Evolutionary conservation across 2,329 filamentous ascomycete genomes (phyloP), one percentile per base, ranked within the genome.

Genomic region (Xylariaceae sp.): DNA sequence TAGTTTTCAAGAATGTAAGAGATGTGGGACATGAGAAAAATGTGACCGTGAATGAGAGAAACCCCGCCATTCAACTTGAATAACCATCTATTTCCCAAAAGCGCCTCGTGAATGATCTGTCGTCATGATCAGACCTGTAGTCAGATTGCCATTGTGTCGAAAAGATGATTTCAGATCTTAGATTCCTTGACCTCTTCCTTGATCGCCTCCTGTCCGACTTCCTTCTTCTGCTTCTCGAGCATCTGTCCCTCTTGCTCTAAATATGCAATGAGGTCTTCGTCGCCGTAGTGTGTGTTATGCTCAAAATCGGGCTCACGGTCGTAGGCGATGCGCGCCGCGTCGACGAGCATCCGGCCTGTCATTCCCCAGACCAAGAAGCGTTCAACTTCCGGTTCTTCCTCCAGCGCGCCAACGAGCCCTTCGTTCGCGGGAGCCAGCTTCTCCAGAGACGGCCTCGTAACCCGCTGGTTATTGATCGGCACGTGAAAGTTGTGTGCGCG

Each of bases 291-390:
- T 3, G 61, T 56, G 44, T 80, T 80, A 53, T 80, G 76, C 70
- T 94, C 88, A 64, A 95, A 95, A 62, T 89, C 85, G 4, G 92
- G 92, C 62, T 88, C 81, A 67, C 86, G 78, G 2, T 70, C 85
- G 64, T 93, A 97, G 17, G 91, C 92, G 16, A 95, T 76, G 51
- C 88, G 75, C 25, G 92, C 91, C 4, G 86, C 85, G 67, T 97
- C 92, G 5, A 96, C 88, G 44, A 96, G 65, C 44, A 97, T 92
- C 42, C 89, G 75, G 3, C 89, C 92, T 42, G 92, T 97, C 88
- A 97, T 92, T 14, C 92, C 92, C 79, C 91, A 96, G 4, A 97
- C 90, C 55, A 86, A 83, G 67, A 93, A 95, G 29, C 86, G 74
- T 34, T 69, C 69, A 36, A 75, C 72, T 71, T 4, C 61, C 2